Base-by-base conservation (phyloP, 2,329 filamentous ascomycete species). In the Colletotrichum trifolii region DNA sequence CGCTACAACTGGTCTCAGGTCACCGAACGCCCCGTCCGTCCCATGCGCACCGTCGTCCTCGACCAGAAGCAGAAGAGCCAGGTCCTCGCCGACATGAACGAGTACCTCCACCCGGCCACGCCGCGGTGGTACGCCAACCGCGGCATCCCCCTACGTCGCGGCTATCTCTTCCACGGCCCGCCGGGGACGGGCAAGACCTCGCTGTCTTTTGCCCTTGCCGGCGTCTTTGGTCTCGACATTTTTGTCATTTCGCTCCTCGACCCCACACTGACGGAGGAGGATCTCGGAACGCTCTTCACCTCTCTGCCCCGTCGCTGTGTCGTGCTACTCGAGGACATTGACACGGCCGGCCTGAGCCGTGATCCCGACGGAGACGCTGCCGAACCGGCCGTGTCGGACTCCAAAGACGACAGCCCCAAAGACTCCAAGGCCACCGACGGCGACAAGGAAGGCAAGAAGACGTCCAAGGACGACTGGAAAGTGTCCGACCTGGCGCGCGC, bases 91-190 rank as follows among this genome's bases (percentile, higher is more conserved):
- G 92, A 96, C 70, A 89, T 95, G 71, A 91, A 92, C 69, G 91
- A 94, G 70, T 95, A 93, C 68, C 81, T 96, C 0, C 87, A 93
- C 58, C 91, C 91, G 0, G 79, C 83, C 1, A 92, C 88, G 0
- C 86, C 88, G 1, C 82, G 83, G 9, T 95, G 91, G 90, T 95
- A 95, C 71, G 87, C 90, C 0, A 88, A 88, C 52, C 83, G 91
- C 2, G 92, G 92, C 0, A 92, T 95, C 36, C 91, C 91, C 0
- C 88, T 94, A 56, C 84, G 92, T 0, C 79, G 92, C 36, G 93
- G 92, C 0, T 95, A 94, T 71, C 83, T 95, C 0, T 92, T 95
- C 68, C 84, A 93, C 70, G 92, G 92, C 0, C 90, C 90, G 0
- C 91, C 91, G 0, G 91, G 91, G 0, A 92, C 89, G 0, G 91